phyloP scores from a whole-genome alignment of 129 eudicot genomes.

The Cynara cardunculus region DNA sequence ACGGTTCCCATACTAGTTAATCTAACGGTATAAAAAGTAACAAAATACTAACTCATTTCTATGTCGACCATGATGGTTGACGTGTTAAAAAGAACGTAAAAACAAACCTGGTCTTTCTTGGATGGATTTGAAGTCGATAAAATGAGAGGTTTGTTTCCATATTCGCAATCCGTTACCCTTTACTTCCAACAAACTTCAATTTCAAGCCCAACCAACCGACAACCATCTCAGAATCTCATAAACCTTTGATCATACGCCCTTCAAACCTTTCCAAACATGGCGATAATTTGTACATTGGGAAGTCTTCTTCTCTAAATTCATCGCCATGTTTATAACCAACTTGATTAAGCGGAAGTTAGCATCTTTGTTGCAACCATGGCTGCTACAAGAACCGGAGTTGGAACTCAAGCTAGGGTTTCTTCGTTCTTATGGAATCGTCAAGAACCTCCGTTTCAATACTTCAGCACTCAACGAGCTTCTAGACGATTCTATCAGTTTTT shows the following conservation, averaged over 20 bases:
- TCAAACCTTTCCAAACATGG: conserved; percentile 5
- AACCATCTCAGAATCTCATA: conserved; percentile 4
- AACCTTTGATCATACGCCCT: conserved; percentile 12
- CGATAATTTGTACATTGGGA: background rate
- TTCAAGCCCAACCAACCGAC: conserved; percentile 23
- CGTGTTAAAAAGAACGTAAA: background rate
- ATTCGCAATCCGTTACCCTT: conserved; percentile 6
- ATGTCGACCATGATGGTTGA: background rate
- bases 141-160: background rate
- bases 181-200: conserved; percentile 8
- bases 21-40: too few species aligned
- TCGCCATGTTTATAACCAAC: conserved; percentile 46
- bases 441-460: conserved; percentile 46
- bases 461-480: conserved; percentile 53
- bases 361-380: conserved; percentile 79
- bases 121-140: background rate
- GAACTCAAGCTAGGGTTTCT: conserved; percentile 72
- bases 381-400: conserved; percentile 55
- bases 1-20: too few species aligned
- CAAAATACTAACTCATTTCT: background rate
- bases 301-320: background rate
- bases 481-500: conserved; percentile 41
- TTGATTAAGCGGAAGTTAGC: conserved; percentile 50
- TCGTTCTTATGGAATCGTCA: conserved; percentile 44
- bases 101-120: background rate